Evolutionary conservation across 371 early-diverging fungal species (phyloP), one percentile per base, ranked within the genome.

Genomic region (Mortierella sp.): DNA sequence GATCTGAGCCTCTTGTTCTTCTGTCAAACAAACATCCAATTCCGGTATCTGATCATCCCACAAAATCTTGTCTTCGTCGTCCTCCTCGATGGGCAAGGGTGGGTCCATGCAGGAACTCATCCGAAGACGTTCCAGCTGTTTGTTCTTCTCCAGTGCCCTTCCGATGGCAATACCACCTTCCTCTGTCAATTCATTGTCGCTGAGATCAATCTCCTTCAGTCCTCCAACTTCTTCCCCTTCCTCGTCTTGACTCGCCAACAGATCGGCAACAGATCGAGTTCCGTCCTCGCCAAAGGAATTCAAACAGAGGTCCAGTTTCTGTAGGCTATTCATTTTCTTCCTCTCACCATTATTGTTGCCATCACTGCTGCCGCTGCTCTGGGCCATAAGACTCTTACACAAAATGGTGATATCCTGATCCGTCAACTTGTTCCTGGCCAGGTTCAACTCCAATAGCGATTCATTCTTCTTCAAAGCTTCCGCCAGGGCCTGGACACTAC

Each of bases 151-250:
- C 23, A 86, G 73, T 7, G 82, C 79, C 4, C 67, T 24, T 17
- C 70, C 83, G 2, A 87, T 50, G 0, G 69, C 72, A 15, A 54
- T 50, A 5, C 84, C 86, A 32, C 86, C 86, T 21, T 81, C 79
- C 46, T 69, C 76, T 34, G 82, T 72, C 27, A 88, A 59, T 14
- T 86, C 82, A 41, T 88, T 88, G 21, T 86, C 85, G 2, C 86
- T 86, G 23, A 88, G 30, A 62, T 88, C 85, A 19, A 88, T 67
- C 44, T 83, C 82, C 42, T 68, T 63, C 11, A 86, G 46, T 24
- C 78, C 65, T 4, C 51, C 54, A 4, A 37, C 28, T 3, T 50
- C 30, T 17, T 57, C 28, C 4, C 44, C 30, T 17, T 57, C 42
- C 14, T 76, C 41, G 15, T 63, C 39, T 3, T 81, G 62, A 15